Base-by-base conservation (phyloP, 1,284 basidiomycete genomes). In the Thelephora terrestris region DNA sequence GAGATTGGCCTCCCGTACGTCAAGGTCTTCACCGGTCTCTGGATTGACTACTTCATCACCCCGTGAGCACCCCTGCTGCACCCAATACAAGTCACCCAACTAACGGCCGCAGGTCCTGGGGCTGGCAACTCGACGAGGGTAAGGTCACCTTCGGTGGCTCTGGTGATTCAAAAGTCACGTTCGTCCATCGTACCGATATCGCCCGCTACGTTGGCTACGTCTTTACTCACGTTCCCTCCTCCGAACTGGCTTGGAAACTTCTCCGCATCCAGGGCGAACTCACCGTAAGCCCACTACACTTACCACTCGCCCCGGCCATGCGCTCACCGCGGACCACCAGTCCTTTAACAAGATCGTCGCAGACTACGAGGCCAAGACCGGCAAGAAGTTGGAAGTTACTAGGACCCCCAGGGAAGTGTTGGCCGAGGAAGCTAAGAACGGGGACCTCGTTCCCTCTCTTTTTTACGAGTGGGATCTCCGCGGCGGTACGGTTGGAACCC, bases 1-100 rank as follows among this genome's bases (percentile, higher is more conserved):
- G 49, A 52, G 21, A 24, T 54, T n/a, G 53, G 47, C 32, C 40
- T 57, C 10, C 52, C 52, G 5, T 52, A 52, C 27, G 47, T 49
- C 45, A n/a, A 14, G 29, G 14, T 32, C 29, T 32, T 32, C 27
- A 20, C 40, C 3, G 40, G 27, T 3, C 43, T 39, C 10, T 40
- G 44, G 20, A 37, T 45, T 10, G 36, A 46, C 42, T 48, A 47
- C 42, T 38, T 48, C n/a, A 25, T 50, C 14, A 53, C 45, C 23
- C 50, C 51, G 3, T 34, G 17, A 4, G 24, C 20, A 14, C 17
- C 24, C 18, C 24, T 18, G n/a, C 25, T 9, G 29, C 12, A 10
- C 4, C 9, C 29, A 3, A 14, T 7, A 6, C 3, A 3, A 32
- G 9, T 32, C 9, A 10, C 29, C 14, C 7, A 32, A 3, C 12